Evolutionary conservation across 140 eudicot genomes (phyloP), one percentile per base, ranked within the genome.

Genomic region (Oenanthe javanica): DNA sequence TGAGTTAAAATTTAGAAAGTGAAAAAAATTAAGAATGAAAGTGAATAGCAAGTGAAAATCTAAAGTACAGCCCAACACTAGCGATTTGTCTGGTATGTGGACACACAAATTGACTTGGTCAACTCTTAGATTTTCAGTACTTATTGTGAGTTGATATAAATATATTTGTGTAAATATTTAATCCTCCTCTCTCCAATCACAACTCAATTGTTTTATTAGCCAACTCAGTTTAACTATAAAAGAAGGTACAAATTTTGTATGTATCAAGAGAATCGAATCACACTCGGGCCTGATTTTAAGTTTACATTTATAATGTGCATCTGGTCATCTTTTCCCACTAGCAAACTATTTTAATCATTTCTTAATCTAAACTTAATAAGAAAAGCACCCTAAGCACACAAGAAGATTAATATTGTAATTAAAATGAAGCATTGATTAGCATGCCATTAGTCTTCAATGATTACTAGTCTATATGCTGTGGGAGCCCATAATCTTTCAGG

Each of bases 311-410:
- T 48, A 42, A 6, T 63, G 36, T n/a, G 83, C 38, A 78, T 81
- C 85, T 78, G 80, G 74, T 81, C 85, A 73, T 85, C 71, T 31
- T 70, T 82, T 75, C 81, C 85, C 83, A 85, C 88, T 82, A 82
- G 11, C 48, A 11, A 69, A 78, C 76, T 50, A 81, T 51, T 74
- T 67, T 79, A 14, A 2, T 59, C 69, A 61, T 61, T 61, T 61
- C 79, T 47, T 63, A 59, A 75, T 85, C 72, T 10, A 49, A 82
- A 52, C 27, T 27, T 74, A 84, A 36, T 4, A 40, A 15, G 1
- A 21, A 61, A 61, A 61, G 69, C 11, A 10, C 0, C 36, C 69
- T n/a, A 61, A 61, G 36, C 69, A 61, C 69, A 21, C 69, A n/a
- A 61, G 69, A 84, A 40, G 76, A 71, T 36, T 50, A 79, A 48